Conservation (phyloP, 768 basidiomycete genomes). For the Russula vinacea region DNA sequence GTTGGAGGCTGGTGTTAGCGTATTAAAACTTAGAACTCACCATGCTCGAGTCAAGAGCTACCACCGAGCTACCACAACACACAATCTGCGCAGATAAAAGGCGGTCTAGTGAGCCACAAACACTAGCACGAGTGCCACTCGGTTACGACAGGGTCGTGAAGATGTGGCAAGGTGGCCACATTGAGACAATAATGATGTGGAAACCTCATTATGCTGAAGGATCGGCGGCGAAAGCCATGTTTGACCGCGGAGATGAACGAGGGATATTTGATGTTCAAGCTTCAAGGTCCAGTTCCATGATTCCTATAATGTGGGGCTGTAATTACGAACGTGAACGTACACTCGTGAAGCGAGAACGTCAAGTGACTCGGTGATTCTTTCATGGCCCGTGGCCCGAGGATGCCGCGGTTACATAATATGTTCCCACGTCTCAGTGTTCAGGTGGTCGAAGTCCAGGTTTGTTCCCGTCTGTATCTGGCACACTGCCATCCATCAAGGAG, state of each 20-base stretch:
- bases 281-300: too few species aligned
- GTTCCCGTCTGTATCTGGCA: too few species aligned
- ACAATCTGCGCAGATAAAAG: not conserved
- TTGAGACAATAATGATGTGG: not conserved
- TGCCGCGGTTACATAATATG: not conserved
- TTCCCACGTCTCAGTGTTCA: not conserved
- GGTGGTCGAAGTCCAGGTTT: too few species aligned
- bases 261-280: not conserved
- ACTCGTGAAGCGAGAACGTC: too few species aligned
- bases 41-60: not conserved
- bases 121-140: not conserved
- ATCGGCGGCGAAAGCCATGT: too few species aligned
- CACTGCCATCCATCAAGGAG: too few species aligned
- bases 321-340: too few species aligned
- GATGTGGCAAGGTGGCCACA: conserved; percentile 6
- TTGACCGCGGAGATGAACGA: not conserved
- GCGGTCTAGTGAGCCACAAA: not conserved
- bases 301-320: too few species aligned
- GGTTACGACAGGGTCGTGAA: not conserved
- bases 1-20: not conserved
- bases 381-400: too few species aligned
- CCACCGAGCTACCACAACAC: not conserved
- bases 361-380: too few species aligned
- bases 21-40: not conserved
- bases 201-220: not conserved